These are phyloP conservation scores for Tilletia setariae DNA, from an alignment of 1,284 basidiomycete species.

Conservation along the genomic window DNA sequence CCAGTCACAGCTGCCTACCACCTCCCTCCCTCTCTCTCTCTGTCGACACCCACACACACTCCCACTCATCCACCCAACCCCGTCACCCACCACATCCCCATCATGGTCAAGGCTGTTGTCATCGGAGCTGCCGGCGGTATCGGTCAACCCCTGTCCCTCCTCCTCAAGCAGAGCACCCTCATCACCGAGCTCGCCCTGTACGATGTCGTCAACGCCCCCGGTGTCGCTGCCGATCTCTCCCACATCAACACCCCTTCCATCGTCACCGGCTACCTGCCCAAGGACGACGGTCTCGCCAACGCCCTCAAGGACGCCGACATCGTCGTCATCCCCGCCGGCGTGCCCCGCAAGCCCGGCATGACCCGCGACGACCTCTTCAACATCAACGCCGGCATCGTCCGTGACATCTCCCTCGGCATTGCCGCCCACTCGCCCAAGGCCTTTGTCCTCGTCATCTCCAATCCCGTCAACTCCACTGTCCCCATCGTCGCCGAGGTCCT, in stretches of 20 bases:
- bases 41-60: constrained; percentile 15
- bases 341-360: constrained; percentile 77
- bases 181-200: constrained; percentile 74
- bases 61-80: constrained; percentile 9
- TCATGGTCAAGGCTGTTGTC: constrained; percentile 51
- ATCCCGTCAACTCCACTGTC: constrained; percentile 92
- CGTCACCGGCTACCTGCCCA: constrained; percentile 55
- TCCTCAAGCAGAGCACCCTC: constrained; percentile 79
- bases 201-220: constrained; percentile 82
- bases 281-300: constrained; percentile 71
- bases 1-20: too few species aligned
- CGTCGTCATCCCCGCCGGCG: constrained; percentile 94
- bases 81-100: constrained; percentile 13
- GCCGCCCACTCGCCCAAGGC: constrained; percentile 84
- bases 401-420: constrained; percentile 83
- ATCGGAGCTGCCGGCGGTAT: constrained; percentile 54
- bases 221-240: constrained; percentile 89
- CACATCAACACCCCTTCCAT: constrained; percentile 67
- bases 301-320: constrained; percentile 79
- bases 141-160: constrained; percentile 84
- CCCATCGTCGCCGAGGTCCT: constrained; percentile 93
- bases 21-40: constrained; percentile 9
- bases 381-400: constrained; percentile 93
- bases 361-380: constrained; percentile 89
- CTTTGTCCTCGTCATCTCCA: constrained; percentile 91